Conservation (phyloP, 257 asterid species). For the Capsicum rhomboideum region DNA sequence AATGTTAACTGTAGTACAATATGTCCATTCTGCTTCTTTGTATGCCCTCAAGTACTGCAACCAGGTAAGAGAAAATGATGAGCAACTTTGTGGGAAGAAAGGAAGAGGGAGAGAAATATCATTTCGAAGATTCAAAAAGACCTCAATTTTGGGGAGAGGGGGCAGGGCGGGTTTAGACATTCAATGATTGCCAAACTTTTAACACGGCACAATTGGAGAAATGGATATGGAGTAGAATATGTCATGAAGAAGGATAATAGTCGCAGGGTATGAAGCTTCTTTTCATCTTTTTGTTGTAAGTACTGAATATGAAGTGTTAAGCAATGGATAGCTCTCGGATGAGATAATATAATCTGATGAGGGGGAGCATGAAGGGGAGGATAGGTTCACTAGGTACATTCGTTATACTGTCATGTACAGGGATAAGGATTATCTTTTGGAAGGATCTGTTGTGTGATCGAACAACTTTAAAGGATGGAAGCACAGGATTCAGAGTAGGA, state of each 20-base stretch:
- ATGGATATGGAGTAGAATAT: not conserved
- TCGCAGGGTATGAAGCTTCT: not conserved
- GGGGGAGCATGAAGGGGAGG: not conserved
- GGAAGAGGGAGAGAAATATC: not conserved
- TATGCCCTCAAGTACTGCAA: not conserved
- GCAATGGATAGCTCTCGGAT: not conserved
- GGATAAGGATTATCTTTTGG: not conserved
- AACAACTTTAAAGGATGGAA: not conserved
- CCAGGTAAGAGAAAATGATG: not conserved
- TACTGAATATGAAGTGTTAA: not conserved
- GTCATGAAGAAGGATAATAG: not conserved
- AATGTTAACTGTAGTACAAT: not conserved
- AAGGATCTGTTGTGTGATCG: not conserved
- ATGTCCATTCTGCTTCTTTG: not conserved
- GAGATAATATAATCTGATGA: not conserved
- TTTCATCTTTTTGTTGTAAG: not conserved
- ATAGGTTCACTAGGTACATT: not conserved
- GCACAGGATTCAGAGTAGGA: not conserved
- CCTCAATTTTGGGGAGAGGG: not conserved
- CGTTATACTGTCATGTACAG: not conserved
- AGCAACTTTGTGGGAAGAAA: not conserved
- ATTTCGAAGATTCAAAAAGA: not conserved
- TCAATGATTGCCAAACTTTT: not conserved
- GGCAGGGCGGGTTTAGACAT: not conserved
- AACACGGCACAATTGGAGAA: not conserved